Conservation (phyloP, 148 eudicot species). For the Rhododendron simsii region DNA sequence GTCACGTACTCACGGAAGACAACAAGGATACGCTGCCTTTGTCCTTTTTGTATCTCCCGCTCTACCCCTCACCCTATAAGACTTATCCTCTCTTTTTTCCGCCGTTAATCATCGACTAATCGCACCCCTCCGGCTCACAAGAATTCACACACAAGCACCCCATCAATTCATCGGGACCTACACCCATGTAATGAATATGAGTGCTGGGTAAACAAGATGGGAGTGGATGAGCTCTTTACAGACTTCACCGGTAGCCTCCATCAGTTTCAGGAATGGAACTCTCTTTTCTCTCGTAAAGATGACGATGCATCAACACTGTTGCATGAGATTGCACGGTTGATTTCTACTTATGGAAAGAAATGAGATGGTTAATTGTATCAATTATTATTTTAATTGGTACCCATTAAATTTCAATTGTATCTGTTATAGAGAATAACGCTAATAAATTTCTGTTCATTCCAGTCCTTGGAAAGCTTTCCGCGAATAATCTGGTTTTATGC, state of each 20-base stretch:
- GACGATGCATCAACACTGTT: slow-evolving; percentile 34
- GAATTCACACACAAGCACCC: no score
- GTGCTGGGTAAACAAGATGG: slow-evolving; percentile 74
- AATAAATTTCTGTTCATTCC: not conserved
- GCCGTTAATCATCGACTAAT: no score
- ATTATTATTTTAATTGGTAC: not conserved
- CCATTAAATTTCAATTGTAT: not conserved
- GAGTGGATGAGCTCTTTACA: slow-evolving; percentile 87
- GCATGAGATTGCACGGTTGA: slow-evolving; percentile 48
- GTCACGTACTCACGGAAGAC: accelerated
- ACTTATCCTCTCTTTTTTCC: no score
- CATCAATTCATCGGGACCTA: no score
- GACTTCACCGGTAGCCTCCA: slow-evolving; percentile 94
- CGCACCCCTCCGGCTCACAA: no score
- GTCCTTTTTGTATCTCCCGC: no score
- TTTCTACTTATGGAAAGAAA: slow-evolving; percentile 17
- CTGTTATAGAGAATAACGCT: not conserved
- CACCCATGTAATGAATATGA: slow-evolving; percentile 72
- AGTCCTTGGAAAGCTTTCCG: not conserved
- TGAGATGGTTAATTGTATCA: not conserved
- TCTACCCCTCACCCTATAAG: no score
- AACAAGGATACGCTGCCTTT: no score
- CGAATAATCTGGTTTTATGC: not conserved
- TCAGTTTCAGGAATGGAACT: slow-evolving; percentile 65
- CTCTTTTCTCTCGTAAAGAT: slow-evolving; percentile 32